Conservation (phyloP, 106 monocot genomes). For the Cymbidium sinense region DNA sequence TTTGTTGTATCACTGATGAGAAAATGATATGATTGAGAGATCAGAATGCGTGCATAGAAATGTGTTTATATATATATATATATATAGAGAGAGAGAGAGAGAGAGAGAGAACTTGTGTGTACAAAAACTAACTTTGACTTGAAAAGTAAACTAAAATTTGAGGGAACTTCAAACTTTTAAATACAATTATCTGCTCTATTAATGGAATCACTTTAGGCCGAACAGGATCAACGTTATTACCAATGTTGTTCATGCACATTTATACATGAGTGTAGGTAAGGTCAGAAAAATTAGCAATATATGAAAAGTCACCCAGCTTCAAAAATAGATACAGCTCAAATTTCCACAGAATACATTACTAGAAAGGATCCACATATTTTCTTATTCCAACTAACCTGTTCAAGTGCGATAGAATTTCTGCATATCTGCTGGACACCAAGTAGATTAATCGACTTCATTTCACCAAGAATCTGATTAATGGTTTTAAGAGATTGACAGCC, state of each 20-base stretch:
- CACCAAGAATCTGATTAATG: constrained; percentile 56
- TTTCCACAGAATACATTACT: not conserved
- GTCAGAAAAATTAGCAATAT: not conserved
- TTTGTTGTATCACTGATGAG: too few species aligned
- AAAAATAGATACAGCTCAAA: not conserved
- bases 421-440: constrained; percentile 97
- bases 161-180: not conserved
- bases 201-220: too few species aligned
- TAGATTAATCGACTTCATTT: constrained; percentile 95
- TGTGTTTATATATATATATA: too few species aligned
- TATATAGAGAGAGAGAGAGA: too few species aligned
- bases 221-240: too few species aligned
- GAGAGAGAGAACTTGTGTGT: too few species aligned
- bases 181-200: not conserved
- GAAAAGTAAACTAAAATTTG: not conserved
- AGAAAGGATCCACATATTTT: not conserved
- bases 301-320: not conserved
- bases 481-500: not conserved
- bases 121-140: not conserved
- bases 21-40: too few species aligned
- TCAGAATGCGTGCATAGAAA: too few species aligned
- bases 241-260: too few species aligned
- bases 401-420: constrained; percentile 95
- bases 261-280: too few species aligned
- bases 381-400: constrained; percentile 55